Base-by-base conservation (phyloP, 2,329 filamentous ascomycete species). In the Rhynchosporium agropyri region DNA sequence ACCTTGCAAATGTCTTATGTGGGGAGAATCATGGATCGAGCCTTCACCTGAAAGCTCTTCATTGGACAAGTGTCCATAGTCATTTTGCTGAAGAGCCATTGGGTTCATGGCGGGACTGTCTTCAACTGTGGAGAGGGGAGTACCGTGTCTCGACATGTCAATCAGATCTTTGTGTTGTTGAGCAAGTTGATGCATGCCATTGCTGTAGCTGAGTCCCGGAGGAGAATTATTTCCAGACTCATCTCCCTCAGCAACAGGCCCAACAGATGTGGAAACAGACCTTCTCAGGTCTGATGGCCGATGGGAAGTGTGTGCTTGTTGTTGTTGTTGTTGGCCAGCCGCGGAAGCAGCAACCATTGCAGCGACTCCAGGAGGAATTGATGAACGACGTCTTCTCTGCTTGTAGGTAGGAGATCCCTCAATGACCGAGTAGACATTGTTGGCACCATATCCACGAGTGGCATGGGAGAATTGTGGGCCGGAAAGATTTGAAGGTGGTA, bases 341-440 rank as follows among this genome's bases (percentile, higher is more conserved):
- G 81, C 77, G 28, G 83, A 80, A n/a, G 89, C 84, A 56, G 86
- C 86, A 67, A 88, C 85, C 65, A 89, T 87, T 50, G 84, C 84
- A 63, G 84, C 83, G 75, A 92, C 86, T 69, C 89, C 86, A 12
- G 91, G 89, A 29, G 94, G 92, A 67, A 98, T 92, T 48, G 94
- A 98, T 42, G 95, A 97, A 67, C 95, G 90, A 70, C 95, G 88
- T 76, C 95, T 86, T 72, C 95, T 87, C 81, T 98, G 95, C 84
- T 99, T 99, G 81, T 99, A 99, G 43, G 95, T 98, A 12, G 95
- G 95, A 33, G 95, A 99, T 55, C 95, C 95, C 80, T 99, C 95
- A 74, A 98, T 95, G 56, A 97, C 93, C 55, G 92, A 94, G 81
- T 96, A 97, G 70, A 95, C 90, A 75, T 92, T 96, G 77, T 89